Evolutionary conservation across 1,284 basidiomycete genomes (phyloP), one percentile per base, ranked within the genome.

Genomic region (Cutaneotrichosporon mucoides): DNA sequence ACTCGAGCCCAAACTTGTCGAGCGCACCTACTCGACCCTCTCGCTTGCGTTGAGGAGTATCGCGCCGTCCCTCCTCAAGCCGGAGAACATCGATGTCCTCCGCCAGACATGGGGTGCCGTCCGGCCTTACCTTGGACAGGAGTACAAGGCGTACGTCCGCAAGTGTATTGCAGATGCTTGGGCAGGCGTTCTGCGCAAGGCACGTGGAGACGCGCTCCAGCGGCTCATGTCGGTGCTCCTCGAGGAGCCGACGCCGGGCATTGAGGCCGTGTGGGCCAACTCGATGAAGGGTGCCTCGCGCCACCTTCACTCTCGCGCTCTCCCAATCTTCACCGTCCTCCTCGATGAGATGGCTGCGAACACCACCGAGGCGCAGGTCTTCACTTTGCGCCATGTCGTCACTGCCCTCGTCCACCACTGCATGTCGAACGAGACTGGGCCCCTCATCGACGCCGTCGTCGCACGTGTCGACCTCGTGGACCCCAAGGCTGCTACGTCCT

Each of bases 331-430:
- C 36, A 66, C 74, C 1, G 81, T 83, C 0, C 77, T 92, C 0
- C 64, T 77, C 11, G 69, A 74, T 47, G 63, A 68, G 34, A 55
- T 74, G 1, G 46, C 60, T 1, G 55, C 56, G 5, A 55, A 62
- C 34, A 66, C 69, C 2, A 67, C 73, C 37, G 76, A 80, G n/a
- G 62, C 61, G n/a, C 69, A 71, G 6, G 59, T 77, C n/a, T 63
- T 70, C 7, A 82, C 84, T 0, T 57, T 75, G 24, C 62, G 61
- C 36, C 63, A 68, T 16, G 80, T 87, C 2, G 75, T 90, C 5
- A 93, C 89, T 0, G 86, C 90, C 0, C 77, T 91, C 13, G 84
- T 88, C 5, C 91, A 93, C 72, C 89, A 93, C 70, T 87, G 86
- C 46, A 65, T 70, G 66, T 86, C 87, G 60, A 81, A 87, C 16